Evolutionary conservation across 306 rosid genomes (phyloP).

Genomic region (barrel medic (Medicago truncatula)): DNA sequence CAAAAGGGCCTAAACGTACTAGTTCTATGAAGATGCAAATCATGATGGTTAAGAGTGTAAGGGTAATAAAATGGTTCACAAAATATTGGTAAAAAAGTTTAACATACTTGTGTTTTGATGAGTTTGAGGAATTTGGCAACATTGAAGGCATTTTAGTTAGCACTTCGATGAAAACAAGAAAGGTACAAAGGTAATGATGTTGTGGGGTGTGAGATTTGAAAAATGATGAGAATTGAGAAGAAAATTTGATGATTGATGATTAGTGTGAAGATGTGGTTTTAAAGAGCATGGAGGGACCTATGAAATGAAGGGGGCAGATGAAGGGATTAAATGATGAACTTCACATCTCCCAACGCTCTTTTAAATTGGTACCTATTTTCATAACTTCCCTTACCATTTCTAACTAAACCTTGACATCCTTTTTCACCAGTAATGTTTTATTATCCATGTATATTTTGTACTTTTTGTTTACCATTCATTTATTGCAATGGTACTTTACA

Average conservation of each 20-base stretch:
- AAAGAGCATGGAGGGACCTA: slow-evolving; percentile 60
- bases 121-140: slow-evolving; percentile 68
- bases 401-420: slow-evolving; percentile 25
- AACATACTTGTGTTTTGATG: slow-evolving; percentile 76
- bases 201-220: not conserved
- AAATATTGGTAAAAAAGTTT: slow-evolving; percentile 85
- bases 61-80: slow-evolving; percentile 72
- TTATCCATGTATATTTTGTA: not conserved
- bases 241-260: slow-evolving; percentile 28
- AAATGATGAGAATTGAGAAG: not conserved
- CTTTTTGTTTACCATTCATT: not conserved
- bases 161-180: not conserved
- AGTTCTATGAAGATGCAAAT: slow-evolving; percentile 46
- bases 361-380: slow-evolving; percentile 56
- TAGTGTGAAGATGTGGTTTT: slow-evolving; percentile 48
- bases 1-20: slow-evolving; percentile 68
- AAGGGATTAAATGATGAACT: slow-evolving; percentile 63
- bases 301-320: slow-evolving; percentile 75
- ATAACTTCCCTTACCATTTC: slow-evolving; percentile 40
- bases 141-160: slow-evolving; percentile 55
- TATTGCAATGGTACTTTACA: slow-evolving; percentile 5
- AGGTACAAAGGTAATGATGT: not conserved
- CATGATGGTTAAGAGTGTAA: slow-evolving; percentile 65
- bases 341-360: slow-evolving; percentile 83
- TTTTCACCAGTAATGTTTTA: not conserved